Conservation (phyloP, 75 land plant species). For the Chamaecyparis obtusa region DNA sequence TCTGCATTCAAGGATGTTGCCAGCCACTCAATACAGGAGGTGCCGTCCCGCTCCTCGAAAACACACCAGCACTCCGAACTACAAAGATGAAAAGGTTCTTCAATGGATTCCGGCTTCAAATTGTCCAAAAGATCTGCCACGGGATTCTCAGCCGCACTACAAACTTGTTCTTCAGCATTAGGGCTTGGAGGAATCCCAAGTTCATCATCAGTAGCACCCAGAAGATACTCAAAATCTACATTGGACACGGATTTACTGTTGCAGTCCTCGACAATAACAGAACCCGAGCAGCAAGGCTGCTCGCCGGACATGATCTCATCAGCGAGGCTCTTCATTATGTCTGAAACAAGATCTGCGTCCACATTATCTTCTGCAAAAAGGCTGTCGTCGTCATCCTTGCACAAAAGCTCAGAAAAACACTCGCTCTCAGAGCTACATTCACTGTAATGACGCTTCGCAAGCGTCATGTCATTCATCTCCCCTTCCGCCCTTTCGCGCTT, state of each 20-base stretch:
- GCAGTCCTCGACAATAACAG: not conserved
- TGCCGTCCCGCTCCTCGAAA: not conserved
- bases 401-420: not conserved
- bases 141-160: not conserved
- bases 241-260: not conserved
- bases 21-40: not conserved
- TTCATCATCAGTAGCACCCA: not conserved
- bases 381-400: not conserved
- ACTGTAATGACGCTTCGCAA: not conserved
- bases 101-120: not conserved
- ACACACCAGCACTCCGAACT: not conserved
- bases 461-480: not conserved
- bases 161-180: not conserved
- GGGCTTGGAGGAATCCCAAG: constrained; percentile 2
- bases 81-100: not conserved
- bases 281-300: not conserved
- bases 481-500: not conserved
- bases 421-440: not conserved
- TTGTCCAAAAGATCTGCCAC: not conserved
- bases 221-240: not conserved
- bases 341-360: not conserved
- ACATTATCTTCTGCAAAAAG: not conserved
- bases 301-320: not conserved
- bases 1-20: not conserved
- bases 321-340: not conserved